Conservation (phyloP, 805 yeast genomes). For the Suhomyces prunicola region DNA sequence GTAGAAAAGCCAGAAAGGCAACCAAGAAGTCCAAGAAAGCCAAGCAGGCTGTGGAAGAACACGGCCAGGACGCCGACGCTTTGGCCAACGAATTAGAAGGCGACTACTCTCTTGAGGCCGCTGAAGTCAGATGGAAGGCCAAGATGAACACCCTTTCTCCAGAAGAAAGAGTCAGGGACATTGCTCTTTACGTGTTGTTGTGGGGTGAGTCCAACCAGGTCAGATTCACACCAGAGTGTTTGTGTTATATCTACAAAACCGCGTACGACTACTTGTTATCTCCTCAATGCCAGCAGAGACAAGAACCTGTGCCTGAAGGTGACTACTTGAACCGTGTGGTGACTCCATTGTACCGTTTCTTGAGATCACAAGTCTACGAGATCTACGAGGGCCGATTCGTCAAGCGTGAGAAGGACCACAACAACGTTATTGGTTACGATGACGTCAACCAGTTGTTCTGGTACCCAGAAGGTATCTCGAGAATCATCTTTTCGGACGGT, state of each 20-base stretch:
- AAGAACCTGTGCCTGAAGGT: constrained; percentile 81
- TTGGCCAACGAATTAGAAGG: constrained; percentile 73
- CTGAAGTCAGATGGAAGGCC: constrained; percentile 86
- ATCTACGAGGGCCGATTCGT: constrained; percentile 77
- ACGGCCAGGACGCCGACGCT: constrained; percentile 57
- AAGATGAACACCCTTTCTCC: constrained; percentile 70
- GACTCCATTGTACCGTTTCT: constrained; percentile 81
- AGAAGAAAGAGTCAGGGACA: constrained; percentile 75
- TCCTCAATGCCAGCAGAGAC: constrained; percentile 86
- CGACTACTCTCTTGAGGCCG: constrained; percentile 76
- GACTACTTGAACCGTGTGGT: constrained; percentile 89
- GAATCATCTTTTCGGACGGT: constrained; percentile 89
- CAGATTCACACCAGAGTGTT: constrained; percentile 78
- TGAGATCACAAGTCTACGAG: constrained; percentile 80
- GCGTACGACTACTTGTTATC: constrained; percentile 87
- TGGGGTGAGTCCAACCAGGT: constrained; percentile 96
- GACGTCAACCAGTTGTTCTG: constrained; percentile 98
- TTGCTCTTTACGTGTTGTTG: constrained; percentile 68
- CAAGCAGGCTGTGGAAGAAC: constrained; percentile 63
- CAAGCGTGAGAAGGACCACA: constrained; percentile 83
- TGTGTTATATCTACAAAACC: constrained; percentile 93
- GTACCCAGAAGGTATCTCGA: constrained; percentile 98
- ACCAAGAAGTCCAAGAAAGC: constrained; percentile 78
- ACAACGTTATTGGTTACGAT: constrained; percentile 85
- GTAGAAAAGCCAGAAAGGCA: constrained; percentile 78